These are phyloP conservation scores for Oxytropis ochrocephala DNA, from an alignment of 306 rosid species.

Conservation along the genomic window DNA sequence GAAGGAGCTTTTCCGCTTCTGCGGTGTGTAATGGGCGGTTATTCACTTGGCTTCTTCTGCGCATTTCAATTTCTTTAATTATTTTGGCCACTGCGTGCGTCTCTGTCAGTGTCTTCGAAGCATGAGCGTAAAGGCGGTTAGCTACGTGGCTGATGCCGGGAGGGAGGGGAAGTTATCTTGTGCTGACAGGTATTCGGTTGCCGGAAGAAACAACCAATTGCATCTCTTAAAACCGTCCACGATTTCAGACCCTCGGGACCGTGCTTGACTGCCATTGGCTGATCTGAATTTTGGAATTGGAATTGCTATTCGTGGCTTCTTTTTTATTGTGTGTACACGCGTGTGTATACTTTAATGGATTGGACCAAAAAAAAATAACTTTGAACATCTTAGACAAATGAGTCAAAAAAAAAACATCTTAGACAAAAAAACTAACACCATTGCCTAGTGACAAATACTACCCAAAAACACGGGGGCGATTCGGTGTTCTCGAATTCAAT, in stretches of 20 bases:
- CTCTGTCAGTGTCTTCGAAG: neutral
- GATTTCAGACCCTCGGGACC: neutral
- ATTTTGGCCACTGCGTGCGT: neutral
- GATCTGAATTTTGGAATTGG: neutral
- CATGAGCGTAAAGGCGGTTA: neutral
- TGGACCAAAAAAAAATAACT: no score
- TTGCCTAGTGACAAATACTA: no score
- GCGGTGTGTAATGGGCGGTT: conserved; percentile 27
- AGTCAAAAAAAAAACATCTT: no score
- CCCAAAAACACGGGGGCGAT: no score
- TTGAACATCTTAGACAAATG: no score
- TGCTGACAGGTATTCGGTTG: neutral
- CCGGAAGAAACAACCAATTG: conserved; percentile 5
- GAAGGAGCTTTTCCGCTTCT: conserved; percentile 20
- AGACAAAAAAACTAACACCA: no score
- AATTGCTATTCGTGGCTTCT: no score
- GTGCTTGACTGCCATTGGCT: neutral
- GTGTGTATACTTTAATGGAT: no score
- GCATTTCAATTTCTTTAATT: neutral
- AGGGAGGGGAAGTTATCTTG: neutral
- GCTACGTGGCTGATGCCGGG: conserved; percentile 31
- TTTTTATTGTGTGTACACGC: no score
- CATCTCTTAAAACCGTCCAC: neutral
- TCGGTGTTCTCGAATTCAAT: no score
- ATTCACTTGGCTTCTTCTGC: neutral